A percentile compares a stretch with the other conserved stretches of the same genome.
These are phyloP conservation scores for Microbotryum scabiosae DNA, from an alignment of 1,284 basidiomycete species.

Conservation along the genomic window DNA sequence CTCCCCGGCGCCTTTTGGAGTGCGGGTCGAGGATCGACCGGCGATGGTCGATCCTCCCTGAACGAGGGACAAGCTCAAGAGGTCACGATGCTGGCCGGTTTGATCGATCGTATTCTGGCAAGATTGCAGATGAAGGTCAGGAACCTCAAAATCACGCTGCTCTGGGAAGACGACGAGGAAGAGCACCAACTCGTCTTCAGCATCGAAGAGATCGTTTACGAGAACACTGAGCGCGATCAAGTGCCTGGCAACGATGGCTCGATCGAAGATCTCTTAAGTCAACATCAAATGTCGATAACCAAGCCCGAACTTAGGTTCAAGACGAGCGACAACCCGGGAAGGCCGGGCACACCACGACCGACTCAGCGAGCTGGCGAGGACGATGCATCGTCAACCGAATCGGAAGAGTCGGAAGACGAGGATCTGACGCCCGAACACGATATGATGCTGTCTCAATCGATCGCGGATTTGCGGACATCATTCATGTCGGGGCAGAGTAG, in stretches of 20 bases:
- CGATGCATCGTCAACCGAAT: background rate
- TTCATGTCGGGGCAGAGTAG: slow-evolving; percentile 8
- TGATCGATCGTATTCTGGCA: slow-evolving; percentile 73
- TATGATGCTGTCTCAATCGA: slow-evolving; percentile 45
- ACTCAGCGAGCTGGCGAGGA: slow-evolving; percentile 30
- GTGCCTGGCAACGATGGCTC: slow-evolving; percentile 1
- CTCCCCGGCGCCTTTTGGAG: slow-evolving; percentile 50
- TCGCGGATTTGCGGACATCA: slow-evolving; percentile 42
- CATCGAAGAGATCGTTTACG: slow-evolving; percentile 38
- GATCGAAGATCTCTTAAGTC: background rate
- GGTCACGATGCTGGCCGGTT: slow-evolving; percentile 70
- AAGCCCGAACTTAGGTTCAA: too few relatives aligned
- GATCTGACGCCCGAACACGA: slow-evolving; percentile 30
- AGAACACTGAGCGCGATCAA: slow-evolving; percentile 33
- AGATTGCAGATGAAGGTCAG: slow-evolving; percentile 68
- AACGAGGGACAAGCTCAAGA: slow-evolving; percentile 38
- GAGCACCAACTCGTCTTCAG: slow-evolving; percentile 37
- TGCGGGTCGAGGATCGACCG: slow-evolving; percentile 5
- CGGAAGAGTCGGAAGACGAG: slow-evolving; percentile 29
- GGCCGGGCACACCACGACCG: slow-evolving; percentile 30
- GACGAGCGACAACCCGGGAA: background rate
- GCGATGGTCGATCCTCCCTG: too few relatives aligned
- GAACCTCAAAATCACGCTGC: slow-evolving; percentile 56
- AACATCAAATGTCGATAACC: too few relatives aligned
- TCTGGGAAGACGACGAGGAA: background rate